Conservation (phyloP, 2,329 filamentous ascomycete species). For the Ophiosphaerella narmari region DNA sequence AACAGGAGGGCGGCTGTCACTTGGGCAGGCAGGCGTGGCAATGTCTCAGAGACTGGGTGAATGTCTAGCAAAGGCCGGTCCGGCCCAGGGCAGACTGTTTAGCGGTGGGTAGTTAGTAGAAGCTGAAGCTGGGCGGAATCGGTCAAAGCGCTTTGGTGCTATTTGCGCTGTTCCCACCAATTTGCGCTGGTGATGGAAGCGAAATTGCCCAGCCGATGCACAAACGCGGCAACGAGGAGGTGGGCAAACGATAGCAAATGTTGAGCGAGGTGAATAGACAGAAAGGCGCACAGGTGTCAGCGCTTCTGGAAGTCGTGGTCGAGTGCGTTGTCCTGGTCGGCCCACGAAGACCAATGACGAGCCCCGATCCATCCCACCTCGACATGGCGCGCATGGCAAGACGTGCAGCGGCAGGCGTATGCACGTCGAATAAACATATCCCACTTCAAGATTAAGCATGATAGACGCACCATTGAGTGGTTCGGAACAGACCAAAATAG, state of each 20-base stretch:
- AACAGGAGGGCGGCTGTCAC: neutral
- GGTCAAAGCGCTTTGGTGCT: conserved; percentile 39
- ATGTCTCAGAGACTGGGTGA: neutral
- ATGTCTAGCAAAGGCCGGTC: conserved; percentile 1
- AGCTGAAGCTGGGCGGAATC: conserved; percentile 27
- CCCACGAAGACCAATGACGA: conserved; percentile 33
- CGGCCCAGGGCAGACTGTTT: neutral
- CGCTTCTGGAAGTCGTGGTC: conserved; percentile 28
- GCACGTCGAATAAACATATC: conserved; percentile 1
- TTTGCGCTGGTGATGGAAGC: conserved; percentile 19
- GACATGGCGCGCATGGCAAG: conserved; percentile 19
- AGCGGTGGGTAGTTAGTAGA: conserved; percentile 1
- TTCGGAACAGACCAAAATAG: neutral
- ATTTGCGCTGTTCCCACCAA: conserved; percentile 26
- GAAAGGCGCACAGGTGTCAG: conserved; percentile 22
- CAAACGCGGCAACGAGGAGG: conserved; percentile 21
- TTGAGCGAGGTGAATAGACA: conserved; percentile 27
- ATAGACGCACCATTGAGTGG: neutral
- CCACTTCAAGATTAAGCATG: neutral
- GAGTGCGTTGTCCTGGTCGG: conserved; percentile 28
- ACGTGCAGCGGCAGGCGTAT: conserved; percentile 11
- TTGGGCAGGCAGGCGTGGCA: neutral
- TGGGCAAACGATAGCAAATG: conserved; percentile 16
- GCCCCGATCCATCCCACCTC: conserved; percentile 24
- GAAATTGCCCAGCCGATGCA: conserved; percentile 21